Base-by-base conservation (phyloP, 441 rosid species). In the Kokia cookei region DNA sequence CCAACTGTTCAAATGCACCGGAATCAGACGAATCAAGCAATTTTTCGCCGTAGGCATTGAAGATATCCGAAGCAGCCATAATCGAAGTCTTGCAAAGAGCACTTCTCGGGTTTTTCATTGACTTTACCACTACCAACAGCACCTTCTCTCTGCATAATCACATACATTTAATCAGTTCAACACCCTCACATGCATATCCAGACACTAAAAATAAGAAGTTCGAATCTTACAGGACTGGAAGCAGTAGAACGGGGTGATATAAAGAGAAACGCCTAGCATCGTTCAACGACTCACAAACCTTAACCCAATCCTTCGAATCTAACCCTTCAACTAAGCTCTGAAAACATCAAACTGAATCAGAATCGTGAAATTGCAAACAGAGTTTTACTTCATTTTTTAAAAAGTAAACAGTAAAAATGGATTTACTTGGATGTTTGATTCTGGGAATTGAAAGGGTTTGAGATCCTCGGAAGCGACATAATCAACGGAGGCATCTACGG, bases 51-150 rank as follows among this genome's bases (percentile, higher is more conserved):
- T 64, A 96, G 6, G 87, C 90, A 13, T 65, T 84, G 87, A 93
- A 85, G 58, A 96, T 80, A 82, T 96, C 97, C 43, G 91, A 84
- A n/a, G 92, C 84, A 48, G 94, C 90, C 97, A 93, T 90, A 37
- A 96, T 90, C 3, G 99, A 87, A 53, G 98, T 93, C 85, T 96
- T 93, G 82, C 94, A 87, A 75, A 96, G 77, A 42, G 97, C 97
- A 78, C 98, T 96, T 85, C 99, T 89, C 0, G 98, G 97, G 60
- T 90, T 96, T 89, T 96, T 96, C 90, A 91, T 93, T 13, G 94
- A 84, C 80, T 90, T 95, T 37, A 90, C 88, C 80, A 89, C 69
- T 71, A 93, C 96, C 29, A 65, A 42, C 72, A 93, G 69, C 27
- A 93, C 82, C 72, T 88, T 93, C 60, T 91, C 97, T 77, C 99